Conservation (phyloP, 208 protist genomes). For the Leishmania gerbilli region DNA sequence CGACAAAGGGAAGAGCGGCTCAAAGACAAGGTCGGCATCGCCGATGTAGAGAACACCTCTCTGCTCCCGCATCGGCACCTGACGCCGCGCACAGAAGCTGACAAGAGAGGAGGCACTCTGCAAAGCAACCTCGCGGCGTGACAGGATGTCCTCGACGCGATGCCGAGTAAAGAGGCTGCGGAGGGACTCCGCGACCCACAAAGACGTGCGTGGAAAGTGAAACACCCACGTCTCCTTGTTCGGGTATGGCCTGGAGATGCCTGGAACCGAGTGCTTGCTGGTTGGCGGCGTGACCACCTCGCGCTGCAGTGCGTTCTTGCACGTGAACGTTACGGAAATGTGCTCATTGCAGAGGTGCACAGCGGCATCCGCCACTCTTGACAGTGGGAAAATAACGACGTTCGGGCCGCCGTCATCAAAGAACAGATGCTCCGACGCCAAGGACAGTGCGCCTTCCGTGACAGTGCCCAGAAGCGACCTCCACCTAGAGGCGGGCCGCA, state of each 20-base stretch:
- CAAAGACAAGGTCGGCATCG: slow-evolving; percentile 21
- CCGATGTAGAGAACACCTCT: slow-evolving; percentile 40
- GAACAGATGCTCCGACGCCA: slow-evolving; percentile 37
- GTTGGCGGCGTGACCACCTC: slow-evolving; percentile 10
- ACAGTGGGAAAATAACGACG: slow-evolving; percentile 19
- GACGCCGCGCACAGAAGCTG: slow-evolving; percentile 40
- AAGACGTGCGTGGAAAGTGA: slow-evolving; percentile 1
- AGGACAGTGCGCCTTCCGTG: slow-evolving; percentile 14
- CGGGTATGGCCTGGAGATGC: slow-evolving; percentile 8
- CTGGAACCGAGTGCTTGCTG: slow-evolving; percentile 5
- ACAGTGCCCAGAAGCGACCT: slow-evolving; percentile 12
- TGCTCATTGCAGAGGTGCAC: slow-evolving; percentile 1
- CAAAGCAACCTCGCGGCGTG: slow-evolving; percentile 21
- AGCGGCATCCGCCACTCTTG: not conserved
- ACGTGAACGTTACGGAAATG: slow-evolving; percentile 14
- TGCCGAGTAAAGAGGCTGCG: slow-evolving; percentile 21
- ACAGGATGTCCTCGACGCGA: slow-evolving; percentile 20
- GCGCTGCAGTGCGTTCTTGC: slow-evolving; percentile 6
- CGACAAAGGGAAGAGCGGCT: slow-evolving; percentile 36
- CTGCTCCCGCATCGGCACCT: slow-evolving; percentile 54
- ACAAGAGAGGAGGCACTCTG: slow-evolving; percentile 12
- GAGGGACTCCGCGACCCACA: slow-evolving; percentile 23
- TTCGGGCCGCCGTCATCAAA: slow-evolving; percentile 29
- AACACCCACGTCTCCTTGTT: slow-evolving; percentile 21
- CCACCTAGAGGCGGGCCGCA: slow-evolving; percentile 14